phyloP scores from a whole-genome alignment of 129 eudicot species.

The Tagetes erecta region DNA sequence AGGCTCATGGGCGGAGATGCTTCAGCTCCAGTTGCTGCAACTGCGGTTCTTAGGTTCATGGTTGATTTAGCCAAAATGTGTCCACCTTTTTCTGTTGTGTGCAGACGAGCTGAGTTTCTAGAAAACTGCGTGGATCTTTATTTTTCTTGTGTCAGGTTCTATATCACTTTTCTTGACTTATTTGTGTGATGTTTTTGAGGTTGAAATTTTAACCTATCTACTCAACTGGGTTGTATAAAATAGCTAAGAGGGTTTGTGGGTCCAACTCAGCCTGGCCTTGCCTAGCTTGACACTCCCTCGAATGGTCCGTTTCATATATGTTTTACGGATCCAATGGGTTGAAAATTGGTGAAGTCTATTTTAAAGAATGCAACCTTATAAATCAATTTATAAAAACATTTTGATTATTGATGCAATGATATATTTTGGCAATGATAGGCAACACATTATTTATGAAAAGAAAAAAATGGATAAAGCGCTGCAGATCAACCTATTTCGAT shows the following conservation, averaged over 20 bases:
- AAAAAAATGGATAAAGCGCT: not conserved
- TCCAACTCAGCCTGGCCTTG: not conserved
- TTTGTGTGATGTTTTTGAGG: conserved; percentile 10
- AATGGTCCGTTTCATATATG: conserved; percentile 1
- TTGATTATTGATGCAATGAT: not conserved
- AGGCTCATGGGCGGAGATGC: conserved; percentile 99
- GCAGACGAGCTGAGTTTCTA: conserved; percentile 82
- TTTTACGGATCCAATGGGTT: conserved; percentile 6
- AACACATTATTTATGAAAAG: not conserved
- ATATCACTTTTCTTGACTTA: conserved; percentile 17
- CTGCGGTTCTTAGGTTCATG: conserved; percentile 92
- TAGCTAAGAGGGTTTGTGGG: not conserved
- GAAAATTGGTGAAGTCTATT: not conserved
- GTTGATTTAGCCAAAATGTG: conserved; percentile 95
- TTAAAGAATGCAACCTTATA: not conserved
- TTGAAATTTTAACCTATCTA: conserved; percentile 7
- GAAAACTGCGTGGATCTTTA: conserved; percentile 90
- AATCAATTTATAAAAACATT: not conserved
- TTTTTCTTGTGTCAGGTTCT: conserved; percentile 93
- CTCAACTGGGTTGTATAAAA: not conserved
- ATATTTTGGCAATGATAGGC: not conserved
- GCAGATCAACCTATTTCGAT: not conserved
- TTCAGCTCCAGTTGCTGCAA: conserved; percentile 93
- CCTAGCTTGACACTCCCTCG: not conserved
- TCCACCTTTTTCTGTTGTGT: conserved; percentile 77